Conservation (phyloP, 805 yeast genomes). For the Grigorovia yakushimaensis region DNA sequence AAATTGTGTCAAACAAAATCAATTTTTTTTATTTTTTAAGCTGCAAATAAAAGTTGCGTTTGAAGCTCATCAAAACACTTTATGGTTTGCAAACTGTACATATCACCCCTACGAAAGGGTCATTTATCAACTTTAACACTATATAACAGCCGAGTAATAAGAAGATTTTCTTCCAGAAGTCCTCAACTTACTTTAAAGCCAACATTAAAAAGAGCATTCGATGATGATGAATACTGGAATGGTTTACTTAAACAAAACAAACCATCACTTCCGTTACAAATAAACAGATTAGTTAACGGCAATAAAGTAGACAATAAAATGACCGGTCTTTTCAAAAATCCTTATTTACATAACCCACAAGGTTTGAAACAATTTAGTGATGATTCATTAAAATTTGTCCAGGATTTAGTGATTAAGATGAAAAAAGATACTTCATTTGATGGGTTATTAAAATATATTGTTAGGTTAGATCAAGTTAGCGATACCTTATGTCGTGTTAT, state of each 20-base stretch:
- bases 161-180: background rate
- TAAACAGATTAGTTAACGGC: background rate
- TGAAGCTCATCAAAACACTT: background rate
- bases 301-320: conserved; percentile 4
- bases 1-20: background rate
- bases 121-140: background rate
- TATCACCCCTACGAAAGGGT: background rate
- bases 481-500: conserved; percentile 87
- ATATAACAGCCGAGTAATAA: background rate
- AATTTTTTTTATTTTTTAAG: conserved; percentile 25
- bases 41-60: too few relatives aligned
- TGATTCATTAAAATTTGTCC: conserved; percentile 56
- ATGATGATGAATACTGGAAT: conserved; percentile 49
- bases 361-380: conserved; percentile 63
- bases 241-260: conserved; percentile 33
- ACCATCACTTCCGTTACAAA: background rate
- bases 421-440: conserved; percentile 34
- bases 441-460: conserved; percentile 43
- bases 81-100: background rate
- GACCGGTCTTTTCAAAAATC: conserved; percentile 69
- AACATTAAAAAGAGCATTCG: conserved; percentile 39
- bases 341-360: conserved; percentile 54
- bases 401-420: conserved; percentile 49
- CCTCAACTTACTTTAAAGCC: background rate
- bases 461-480: conserved; percentile 71